phyloP scores from a whole-genome alignment of 2,329 filamentous ascomycete species.

The Pezizomycotina sp. region DNA sequence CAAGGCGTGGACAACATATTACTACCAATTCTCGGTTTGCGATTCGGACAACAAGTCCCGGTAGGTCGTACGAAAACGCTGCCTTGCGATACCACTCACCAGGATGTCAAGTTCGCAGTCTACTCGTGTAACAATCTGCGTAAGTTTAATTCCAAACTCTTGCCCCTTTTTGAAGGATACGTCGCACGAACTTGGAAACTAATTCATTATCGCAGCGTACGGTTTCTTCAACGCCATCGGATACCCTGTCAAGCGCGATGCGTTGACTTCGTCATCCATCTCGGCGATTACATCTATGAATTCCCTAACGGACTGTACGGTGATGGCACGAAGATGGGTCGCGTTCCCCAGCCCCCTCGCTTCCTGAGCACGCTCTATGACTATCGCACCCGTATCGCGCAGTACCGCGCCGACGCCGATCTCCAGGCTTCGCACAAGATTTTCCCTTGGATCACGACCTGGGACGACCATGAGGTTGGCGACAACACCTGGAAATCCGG shows the following conservation, averaged over 20 bases:
- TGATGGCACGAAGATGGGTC: conserved; percentile 35
- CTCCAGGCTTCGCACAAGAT: conserved; percentile 39
- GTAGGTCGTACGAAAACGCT: conserved; percentile 55
- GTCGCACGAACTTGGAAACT: no score
- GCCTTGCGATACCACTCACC: conserved; percentile 32
- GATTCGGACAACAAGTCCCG: conserved; percentile 42
- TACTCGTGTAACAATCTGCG: conserved; percentile 57
- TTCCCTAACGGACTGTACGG: conserved; percentile 33
- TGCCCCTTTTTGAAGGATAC: no score
- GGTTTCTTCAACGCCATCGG: conserved; percentile 47
- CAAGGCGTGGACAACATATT: conserved; percentile 48
- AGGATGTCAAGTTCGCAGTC: conserved; percentile 47
- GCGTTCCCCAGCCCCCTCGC: conserved; percentile 38
- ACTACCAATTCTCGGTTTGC: conserved; percentile 55
- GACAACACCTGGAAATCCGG: conserved; percentile 52
- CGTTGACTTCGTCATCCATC: conserved; percentile 43
- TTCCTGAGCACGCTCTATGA: conserved; percentile 37
- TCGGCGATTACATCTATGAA: conserved; percentile 39
- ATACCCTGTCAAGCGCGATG: conserved; percentile 42
- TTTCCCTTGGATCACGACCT: conserved; percentile 47
- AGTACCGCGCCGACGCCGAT: conserved; percentile 45
- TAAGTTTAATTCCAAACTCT: conserved; percentile 26
- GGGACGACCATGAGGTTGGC: conserved; percentile 48
- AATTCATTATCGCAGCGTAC: conserved; percentile 28
- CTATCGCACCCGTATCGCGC: conserved; percentile 43